These are phyloP conservation scores for Ophiostoma triangulosporum DNA, from an alignment of 2,329 filamentous ascomycete genomes.

Conservation along the genomic window DNA sequence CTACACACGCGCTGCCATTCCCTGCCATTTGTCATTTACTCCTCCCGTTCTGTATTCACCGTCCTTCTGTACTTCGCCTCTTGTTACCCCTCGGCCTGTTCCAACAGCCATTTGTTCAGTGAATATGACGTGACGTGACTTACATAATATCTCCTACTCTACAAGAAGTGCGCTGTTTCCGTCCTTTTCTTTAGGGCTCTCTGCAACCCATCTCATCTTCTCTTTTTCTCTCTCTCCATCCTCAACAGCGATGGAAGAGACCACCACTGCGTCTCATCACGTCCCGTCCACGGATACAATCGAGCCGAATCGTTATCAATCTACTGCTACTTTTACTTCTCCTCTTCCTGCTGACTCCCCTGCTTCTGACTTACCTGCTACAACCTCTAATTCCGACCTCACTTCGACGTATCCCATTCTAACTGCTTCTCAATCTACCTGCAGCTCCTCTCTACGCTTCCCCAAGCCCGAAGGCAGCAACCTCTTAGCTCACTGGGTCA, in stretches of 20 bases:
- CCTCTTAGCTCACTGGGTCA: constrained; percentile 45
- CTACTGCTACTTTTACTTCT: constrained; percentile 9
- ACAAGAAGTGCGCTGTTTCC: constrained; percentile 7
- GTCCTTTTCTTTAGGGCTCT: background rate
- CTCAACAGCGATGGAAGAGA: constrained; percentile 13
- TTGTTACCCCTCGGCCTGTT: background rate
- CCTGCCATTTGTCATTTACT: constrained; percentile 1
- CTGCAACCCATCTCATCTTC: background rate
- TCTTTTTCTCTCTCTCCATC: constrained; percentile 1
- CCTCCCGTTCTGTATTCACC: background rate
- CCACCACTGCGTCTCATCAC: constrained; percentile 9
- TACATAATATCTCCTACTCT: constrained; percentile 2
- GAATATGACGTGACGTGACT: constrained; percentile 13
- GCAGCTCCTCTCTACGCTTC: constrained; percentile 34
- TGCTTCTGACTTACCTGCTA: background rate
- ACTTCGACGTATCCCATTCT: background rate
- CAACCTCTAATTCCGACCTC: background rate
- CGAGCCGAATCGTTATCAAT: background rate
- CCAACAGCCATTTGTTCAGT: constrained; percentile 2
- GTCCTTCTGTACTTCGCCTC: background rate
- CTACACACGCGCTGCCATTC: background rate
- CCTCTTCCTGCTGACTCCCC: constrained; percentile 9
- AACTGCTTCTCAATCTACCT: constrained; percentile 1
- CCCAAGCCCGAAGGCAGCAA: constrained; percentile 41
- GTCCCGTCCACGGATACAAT: background rate